phyloP scores from a whole-genome alignment of 169 alveolate species.

The Plasmodium knowlesi region DNA sequence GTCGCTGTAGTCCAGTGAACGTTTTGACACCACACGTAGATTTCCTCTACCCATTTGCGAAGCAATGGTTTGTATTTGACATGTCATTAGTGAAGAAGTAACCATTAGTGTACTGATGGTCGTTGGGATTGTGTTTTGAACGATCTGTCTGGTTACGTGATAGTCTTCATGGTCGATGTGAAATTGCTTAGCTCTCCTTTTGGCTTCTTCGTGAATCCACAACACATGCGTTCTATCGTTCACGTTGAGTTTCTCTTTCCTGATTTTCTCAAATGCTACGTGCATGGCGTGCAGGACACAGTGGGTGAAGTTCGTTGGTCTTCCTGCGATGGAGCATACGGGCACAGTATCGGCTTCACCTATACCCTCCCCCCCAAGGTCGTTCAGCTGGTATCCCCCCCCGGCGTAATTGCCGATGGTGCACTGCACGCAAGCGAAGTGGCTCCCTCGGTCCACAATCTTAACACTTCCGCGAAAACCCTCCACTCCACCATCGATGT shows the following conservation, averaged over 20 bases:
- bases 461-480: slow-evolving; percentile 79
- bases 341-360: slow-evolving; percentile 5
- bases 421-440: slow-evolving; percentile 77
- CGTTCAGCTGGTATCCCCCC: background rate
- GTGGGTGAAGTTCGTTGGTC: slow-evolving; percentile 78
- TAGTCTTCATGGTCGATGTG: slow-evolving; percentile 15
- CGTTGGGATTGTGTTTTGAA: slow-evolving; percentile 34
- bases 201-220: slow-evolving; percentile 46
- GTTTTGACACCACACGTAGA: background rate
- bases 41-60: background rate
- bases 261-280: slow-evolving; percentile 2
- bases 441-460: slow-evolving; percentile 31
- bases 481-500: slow-evolving; percentile 83
- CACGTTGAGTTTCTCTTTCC: background rate
- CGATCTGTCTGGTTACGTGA: slow-evolving; percentile 31
- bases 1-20: slow-evolving; percentile 16
- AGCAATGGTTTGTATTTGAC: background rate
- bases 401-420: slow-evolving; percentile 61
- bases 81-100: slow-evolving; percentile 20
- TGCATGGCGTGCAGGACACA: slow-evolving; percentile 72
- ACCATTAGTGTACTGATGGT: slow-evolving; percentile 39
- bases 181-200: slow-evolving; percentile 31
- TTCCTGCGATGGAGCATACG: slow-evolving; percentile 73
- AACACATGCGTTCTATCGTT: background rate
- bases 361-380: background rate